Evolutionary conservation across 2,329 filamentous ascomycete genomes (phyloP).

Genomic region (Alternaria arbusti): DNA sequence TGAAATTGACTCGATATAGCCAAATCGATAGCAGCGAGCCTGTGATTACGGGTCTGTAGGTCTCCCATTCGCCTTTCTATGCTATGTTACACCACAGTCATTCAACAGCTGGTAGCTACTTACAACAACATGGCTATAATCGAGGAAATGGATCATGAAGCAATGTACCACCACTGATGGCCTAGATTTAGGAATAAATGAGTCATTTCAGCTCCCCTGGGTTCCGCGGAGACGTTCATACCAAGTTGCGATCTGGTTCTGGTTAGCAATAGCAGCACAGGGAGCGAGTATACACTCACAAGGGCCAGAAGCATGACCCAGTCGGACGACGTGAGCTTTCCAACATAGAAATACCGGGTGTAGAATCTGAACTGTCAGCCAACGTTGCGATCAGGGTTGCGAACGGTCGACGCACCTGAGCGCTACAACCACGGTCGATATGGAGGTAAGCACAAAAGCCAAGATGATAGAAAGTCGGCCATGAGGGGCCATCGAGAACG

Average conservation of each 20-base stretch:
- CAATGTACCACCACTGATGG: slow-evolving; percentile 33
- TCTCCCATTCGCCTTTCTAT: not conserved
- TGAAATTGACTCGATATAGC: slow-evolving; percentile 39
- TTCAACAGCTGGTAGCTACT: not conserved
- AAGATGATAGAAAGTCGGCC: slow-evolving; percentile 28
- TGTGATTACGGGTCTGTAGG: slow-evolving; percentile 13
- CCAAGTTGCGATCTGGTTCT: slow-evolving; percentile 36
- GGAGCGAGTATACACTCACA: slow-evolving; percentile 17
- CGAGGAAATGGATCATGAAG: slow-evolving; percentile 33
- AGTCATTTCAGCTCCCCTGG: not conserved
- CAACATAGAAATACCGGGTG: slow-evolving; percentile 33
- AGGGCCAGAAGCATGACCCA: slow-evolving; percentile 39
- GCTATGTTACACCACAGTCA: not conserved
- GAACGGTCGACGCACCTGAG: slow-evolving; percentile 27
- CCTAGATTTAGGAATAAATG: slow-evolving; percentile 4
- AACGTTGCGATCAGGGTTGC: not conserved
- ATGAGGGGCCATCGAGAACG: slow-evolving; percentile 26
- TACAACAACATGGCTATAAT: slow-evolving; percentile 29
- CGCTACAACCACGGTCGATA: slow-evolving; percentile 39
- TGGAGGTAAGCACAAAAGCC: slow-evolving; percentile 34
- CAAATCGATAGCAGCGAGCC: slow-evolving; percentile 29
- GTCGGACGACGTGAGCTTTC: slow-evolving; percentile 36
- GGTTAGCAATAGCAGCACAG: slow-evolving; percentile 11
- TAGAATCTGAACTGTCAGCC: slow-evolving; percentile 31
- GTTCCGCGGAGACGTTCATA: not conserved